Evolutionary conservation across 768 basidiomycete species (phyloP), one percentile per base, ranked within the genome.

Genomic region (Tylopilus balloui): DNA sequence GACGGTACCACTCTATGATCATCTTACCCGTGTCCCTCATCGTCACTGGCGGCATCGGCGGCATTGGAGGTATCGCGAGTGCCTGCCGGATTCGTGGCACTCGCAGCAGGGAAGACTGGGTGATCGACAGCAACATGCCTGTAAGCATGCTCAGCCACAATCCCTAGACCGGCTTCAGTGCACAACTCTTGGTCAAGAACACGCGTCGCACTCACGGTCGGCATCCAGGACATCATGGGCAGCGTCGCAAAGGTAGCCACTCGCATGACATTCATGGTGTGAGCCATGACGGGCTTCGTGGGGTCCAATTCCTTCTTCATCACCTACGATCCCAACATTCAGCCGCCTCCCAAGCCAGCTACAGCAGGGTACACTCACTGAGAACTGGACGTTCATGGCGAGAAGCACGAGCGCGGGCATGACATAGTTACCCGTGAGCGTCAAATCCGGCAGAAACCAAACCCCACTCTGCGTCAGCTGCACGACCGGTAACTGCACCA

Each of bases 381-480:
- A 66, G 32, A 94, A 78, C 55, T 91, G 87, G 8, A 76, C 28
- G 53, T 92, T 85, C 48, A 90, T 84, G 29, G 73, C 71, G 53
- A 73, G 73, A 51, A 78, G 79, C 52, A 69, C 72, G 15, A 76
- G 69, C 24, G 79, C 58, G 0, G 94, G 92, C 37, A 98, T 71
- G 20, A 87, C 66, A 56, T 79, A 86, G 44, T 78, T 81, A 12
- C 92, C 91, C 62, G 91, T 89, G n/a, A 75, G 64, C 0, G 92
- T 91, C 54, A 98, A 69, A 67, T 97, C 87, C 0, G 83, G 81
- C 32, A 94, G 65, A 69, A 83, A 81, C 38, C 67, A 73, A 25
- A 92, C 65, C 0, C 94, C 92, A 50, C 89, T 92, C 52, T 82
- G 71, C 55, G 78, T 76, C 59, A 97, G 65, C 70, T 92, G 91